Conservation (phyloP, 1,284 basidiomycete species). For the Marasmius tenuissimus region DNA sequence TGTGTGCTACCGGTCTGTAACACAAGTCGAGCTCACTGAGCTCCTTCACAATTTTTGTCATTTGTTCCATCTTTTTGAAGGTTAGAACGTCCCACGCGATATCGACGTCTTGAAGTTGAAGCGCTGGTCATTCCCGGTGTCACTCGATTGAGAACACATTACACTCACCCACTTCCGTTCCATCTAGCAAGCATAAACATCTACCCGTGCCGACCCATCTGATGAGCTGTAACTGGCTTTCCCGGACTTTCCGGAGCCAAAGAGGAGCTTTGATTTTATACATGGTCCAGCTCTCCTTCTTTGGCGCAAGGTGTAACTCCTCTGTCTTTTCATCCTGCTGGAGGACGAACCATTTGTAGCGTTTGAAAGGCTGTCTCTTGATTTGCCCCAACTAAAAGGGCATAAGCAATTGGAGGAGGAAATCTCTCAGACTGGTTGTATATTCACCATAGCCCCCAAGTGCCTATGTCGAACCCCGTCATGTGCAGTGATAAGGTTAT, state of each 20-base stretch:
- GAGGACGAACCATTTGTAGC: background rate
- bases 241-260: conserved; percentile 25
- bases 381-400: background rate
- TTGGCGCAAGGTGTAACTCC: background rate
- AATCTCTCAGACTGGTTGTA: background rate
- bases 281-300: background rate
- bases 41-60: conserved; percentile 32
- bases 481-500: conserved; percentile 8
- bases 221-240: conserved; percentile 36
- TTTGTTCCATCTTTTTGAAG: conserved; percentile 27
- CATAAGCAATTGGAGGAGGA: background rate
- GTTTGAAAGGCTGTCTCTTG: background rate
- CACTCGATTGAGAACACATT: too few species aligned
- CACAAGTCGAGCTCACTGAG: conserved; percentile 39
- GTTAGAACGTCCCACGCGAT: conserved; percentile 29
- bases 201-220: conserved; percentile 20
- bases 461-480: conserved; percentile 10
- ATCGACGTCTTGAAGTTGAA: conserved; percentile 7
- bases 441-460: background rate
- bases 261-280: background rate
- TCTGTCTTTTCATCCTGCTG: background rate
- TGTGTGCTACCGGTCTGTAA: conserved; percentile 43
- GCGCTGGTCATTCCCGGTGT: background rate
- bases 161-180: conserved; percentile 30
- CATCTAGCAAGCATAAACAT: conserved; percentile 27